Base-by-base conservation (phyloP, 192 early-diverging fungal genomes). In the Chytriomyces hyalinus region DNA sequence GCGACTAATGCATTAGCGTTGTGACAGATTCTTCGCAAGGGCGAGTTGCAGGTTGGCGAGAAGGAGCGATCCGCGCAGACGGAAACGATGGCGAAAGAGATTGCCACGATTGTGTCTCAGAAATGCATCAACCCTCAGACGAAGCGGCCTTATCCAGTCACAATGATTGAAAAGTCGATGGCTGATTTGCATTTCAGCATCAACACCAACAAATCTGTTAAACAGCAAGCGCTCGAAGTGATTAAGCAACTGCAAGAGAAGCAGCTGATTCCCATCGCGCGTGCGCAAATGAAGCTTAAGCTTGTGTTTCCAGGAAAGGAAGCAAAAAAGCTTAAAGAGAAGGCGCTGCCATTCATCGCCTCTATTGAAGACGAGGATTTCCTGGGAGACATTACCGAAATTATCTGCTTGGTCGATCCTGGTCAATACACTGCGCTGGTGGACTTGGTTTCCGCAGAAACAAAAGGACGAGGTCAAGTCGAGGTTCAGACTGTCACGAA, bases 131-230 rank as follows among this genome's bases (percentile, higher is more conserved):
- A 99, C 77, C 98, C 98, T 11, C 87, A 92, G 53, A 97, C 97
- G 1, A 95, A 95, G 80, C 87, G 96, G 69, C 95, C 96, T 0
- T 97, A 99, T 70, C 95, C 98, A 0, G 93, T 96, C 64, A 94
- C 95, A 20, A 98, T 98, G 92, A 97, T 99, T 67, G 98, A 99
- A 85, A 97, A 98, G 86, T 92, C 96, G 47, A 95, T 99, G 93
- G 84, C 85, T 1, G 97, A 98, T 69, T 84, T 99, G 36, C 97
- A 98, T 75, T 92, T 94, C 72, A 93, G 91, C 65, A 89, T 98
- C 73, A 94, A 97, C 79, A 91, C 93, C 5, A 97, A 94, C 72
- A 84, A 90, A 24, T 93, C 88, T 70, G 91, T 94, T 15, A 99
- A 99, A 81, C 93, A 93, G 70, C 94, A 94, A 84, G 96, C 98